Evolutionary conservation across 352 stramenopile species (phyloP).

Genomic region (Pythium folliculosum): DNA sequence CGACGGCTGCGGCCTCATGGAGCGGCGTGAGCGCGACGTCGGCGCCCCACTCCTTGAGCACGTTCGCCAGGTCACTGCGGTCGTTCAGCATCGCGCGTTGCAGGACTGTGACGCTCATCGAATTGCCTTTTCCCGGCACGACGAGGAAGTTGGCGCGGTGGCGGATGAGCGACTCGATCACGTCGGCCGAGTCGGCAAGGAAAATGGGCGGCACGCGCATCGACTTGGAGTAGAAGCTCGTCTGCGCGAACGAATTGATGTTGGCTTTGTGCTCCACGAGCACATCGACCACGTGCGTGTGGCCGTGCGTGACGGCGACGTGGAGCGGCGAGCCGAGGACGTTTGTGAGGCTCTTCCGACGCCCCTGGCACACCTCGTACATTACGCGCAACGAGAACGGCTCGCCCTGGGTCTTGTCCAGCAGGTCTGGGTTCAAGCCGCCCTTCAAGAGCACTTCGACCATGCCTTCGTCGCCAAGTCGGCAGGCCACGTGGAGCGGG

Average conservation of each 20-base stretch:
- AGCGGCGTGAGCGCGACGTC: conserved; percentile 80
- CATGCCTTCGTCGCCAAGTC: conserved; percentile 57
- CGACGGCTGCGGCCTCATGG: conserved; percentile 61
- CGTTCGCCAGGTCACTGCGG: conserved; percentile 50
- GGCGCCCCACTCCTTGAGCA: conserved; percentile 72
- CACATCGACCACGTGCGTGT: conserved; percentile 61
- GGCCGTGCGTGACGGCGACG: conserved; percentile 64
- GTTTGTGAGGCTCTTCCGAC: conserved; percentile 66
- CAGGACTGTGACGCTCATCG: conserved; percentile 71
- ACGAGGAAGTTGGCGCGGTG: conserved; percentile 73
- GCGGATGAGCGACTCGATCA: conserved; percentile 61
- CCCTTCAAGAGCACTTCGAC: conserved; percentile 57
- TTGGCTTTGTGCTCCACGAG: conserved; percentile 61
- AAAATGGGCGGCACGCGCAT: conserved; percentile 78
- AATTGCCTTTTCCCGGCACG: conserved; percentile 59
- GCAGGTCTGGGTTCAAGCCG: conserved; percentile 68
- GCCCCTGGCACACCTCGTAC: conserved; percentile 69
- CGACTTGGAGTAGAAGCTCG: conserved; percentile 64
- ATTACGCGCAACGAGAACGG: conserved; percentile 59
- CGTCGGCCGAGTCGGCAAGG: conserved; percentile 67
- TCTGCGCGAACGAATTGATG: conserved; percentile 59
- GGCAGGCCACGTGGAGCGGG: conserved; percentile 71
- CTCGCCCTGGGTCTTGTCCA: conserved; percentile 77
- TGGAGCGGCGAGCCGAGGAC: conserved; percentile 70
- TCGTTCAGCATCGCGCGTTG: conserved; percentile 67